These are phyloP conservation scores for Anaeromyces robustus DNA, from an alignment of 192 early-diverging fungal species.

Conservation along the genomic window DNA sequence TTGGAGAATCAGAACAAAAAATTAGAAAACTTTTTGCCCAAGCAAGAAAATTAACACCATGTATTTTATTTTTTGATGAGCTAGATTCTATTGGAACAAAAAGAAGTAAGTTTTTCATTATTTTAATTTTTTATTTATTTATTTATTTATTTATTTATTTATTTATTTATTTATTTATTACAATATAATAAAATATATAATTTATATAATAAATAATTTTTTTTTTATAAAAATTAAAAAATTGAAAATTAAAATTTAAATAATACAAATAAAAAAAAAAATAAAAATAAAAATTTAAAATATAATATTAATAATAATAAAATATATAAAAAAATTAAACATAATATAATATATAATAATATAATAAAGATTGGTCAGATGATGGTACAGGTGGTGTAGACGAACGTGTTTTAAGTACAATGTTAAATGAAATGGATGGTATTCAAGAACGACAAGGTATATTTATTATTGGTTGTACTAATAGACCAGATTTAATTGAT, in stretches of 20 bases:
- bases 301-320: too few relatives aligned
- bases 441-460: background rate
- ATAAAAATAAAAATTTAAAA: too few relatives aligned
- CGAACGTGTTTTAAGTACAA: slow-evolving; percentile 3
- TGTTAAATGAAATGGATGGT: slow-evolving; percentile 6
- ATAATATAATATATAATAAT: too few relatives aligned
- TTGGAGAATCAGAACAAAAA: slow-evolving; percentile 77
- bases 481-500: background rate
- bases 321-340: too few relatives aligned
- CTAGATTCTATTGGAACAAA: slow-evolving; percentile 80
- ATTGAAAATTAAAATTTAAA: too few relatives aligned
- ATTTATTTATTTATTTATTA: too few relatives aligned
- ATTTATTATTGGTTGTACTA: background rate
- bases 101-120: slow-evolving; percentile 49
- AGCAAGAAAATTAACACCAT: slow-evolving; percentile 75
- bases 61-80: slow-evolving; percentile 87
- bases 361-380: background rate
- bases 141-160: too few relatives aligned
- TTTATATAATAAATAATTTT: too few relatives aligned
- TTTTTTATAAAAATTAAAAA: too few relatives aligned
- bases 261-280: too few relatives aligned
- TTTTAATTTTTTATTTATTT: too few relatives aligned
- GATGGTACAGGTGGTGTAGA: background rate
- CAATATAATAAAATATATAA: too few relatives aligned
- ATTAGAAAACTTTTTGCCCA: slow-evolving; percentile 68